Evolutionary conservation across 2,329 filamentous ascomycete species (phyloP).

Genomic region (Xylaria arbuscula): DNA sequence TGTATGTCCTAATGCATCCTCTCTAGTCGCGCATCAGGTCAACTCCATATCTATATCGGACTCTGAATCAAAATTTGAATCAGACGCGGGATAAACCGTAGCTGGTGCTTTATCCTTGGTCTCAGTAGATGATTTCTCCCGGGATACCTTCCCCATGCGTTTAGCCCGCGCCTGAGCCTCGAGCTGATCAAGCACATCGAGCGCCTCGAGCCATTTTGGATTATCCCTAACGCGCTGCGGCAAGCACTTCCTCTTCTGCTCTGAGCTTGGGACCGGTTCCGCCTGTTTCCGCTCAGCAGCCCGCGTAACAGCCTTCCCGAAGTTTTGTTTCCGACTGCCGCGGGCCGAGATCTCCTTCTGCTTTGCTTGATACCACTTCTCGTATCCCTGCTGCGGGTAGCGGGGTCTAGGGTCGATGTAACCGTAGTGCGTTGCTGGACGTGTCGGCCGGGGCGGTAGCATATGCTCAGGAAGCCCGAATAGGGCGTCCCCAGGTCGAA

Average conservation of each 20-base stretch:
- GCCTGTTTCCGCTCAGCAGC: slow-evolving; percentile 51
- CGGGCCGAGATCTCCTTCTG: slow-evolving; percentile 61
- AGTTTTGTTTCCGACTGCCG: slow-evolving; percentile 61
- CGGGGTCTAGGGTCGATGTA: slow-evolving; percentile 64
- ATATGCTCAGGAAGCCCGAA: slow-evolving; percentile 38
- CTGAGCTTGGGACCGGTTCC: slow-evolving; percentile 39
- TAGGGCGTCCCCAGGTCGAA: slow-evolving; percentile 43
- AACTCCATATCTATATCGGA: slow-evolving; percentile 28
- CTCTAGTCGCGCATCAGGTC: neutral
- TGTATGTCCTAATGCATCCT: neutral
- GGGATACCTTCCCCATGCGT: slow-evolving; percentile 9
- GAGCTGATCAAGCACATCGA: slow-evolving; percentile 50
- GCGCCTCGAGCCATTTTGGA: slow-evolving; percentile 58
- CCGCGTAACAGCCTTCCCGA: slow-evolving; percentile 56
- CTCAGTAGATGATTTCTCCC: neutral
- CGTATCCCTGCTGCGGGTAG: slow-evolving; percentile 56
- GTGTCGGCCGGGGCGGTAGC: slow-evolving; percentile 38
- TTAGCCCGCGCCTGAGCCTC: slow-evolving; percentile 25
- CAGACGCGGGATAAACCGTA: slow-evolving; percentile 22
- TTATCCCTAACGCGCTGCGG: slow-evolving; percentile 59
- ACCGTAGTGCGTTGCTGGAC: slow-evolving; percentile 53
- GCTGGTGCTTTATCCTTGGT: slow-evolving; percentile 16
- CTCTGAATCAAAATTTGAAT: slow-evolving; percentile 29
- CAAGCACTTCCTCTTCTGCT: slow-evolving; percentile 41
- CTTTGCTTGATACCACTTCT: slow-evolving; percentile 61